phyloP scores from a whole-genome alignment of 164 flowering plant genomes.

The Vitis amurensis region DNA sequence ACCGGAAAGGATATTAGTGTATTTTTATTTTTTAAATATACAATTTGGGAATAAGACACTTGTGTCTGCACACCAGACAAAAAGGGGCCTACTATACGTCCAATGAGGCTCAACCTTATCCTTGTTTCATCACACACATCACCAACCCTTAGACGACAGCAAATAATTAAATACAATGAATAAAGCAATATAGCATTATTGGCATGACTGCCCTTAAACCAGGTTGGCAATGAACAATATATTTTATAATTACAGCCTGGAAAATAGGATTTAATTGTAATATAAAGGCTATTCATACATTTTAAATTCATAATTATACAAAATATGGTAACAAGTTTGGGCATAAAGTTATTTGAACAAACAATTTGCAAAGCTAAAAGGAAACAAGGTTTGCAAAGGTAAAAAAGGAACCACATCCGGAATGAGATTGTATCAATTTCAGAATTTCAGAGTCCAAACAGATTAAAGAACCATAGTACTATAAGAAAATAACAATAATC shows the following conservation, averaged over 20 bases:
- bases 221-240: neutral
- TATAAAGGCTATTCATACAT: neutral
- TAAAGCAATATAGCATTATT: neutral
- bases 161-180: conserved; percentile 4
- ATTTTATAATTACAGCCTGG: too few relatives aligned
- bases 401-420: too few relatives aligned
- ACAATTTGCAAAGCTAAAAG: too few relatives aligned
- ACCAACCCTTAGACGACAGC: neutral
- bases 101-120: conserved; percentile 10
- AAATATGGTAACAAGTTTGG: too few relatives aligned
- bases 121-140: neutral
- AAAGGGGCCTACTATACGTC: conserved; percentile 5
- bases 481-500: too few relatives aligned
- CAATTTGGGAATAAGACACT: neutral
- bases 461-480: too few relatives aligned
- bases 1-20: neutral
- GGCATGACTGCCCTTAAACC: neutral
- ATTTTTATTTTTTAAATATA: neutral
- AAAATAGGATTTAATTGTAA: neutral
- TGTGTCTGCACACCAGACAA: conserved; percentile 16
- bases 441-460: too few relatives aligned
- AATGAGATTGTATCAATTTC: too few relatives aligned
- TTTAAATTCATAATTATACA: too few relatives aligned
- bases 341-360: too few relatives aligned
- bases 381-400: too few relatives aligned